phyloP scores from a whole-genome alignment of 306 rosid species.

The Rosa rugosa region DNA sequence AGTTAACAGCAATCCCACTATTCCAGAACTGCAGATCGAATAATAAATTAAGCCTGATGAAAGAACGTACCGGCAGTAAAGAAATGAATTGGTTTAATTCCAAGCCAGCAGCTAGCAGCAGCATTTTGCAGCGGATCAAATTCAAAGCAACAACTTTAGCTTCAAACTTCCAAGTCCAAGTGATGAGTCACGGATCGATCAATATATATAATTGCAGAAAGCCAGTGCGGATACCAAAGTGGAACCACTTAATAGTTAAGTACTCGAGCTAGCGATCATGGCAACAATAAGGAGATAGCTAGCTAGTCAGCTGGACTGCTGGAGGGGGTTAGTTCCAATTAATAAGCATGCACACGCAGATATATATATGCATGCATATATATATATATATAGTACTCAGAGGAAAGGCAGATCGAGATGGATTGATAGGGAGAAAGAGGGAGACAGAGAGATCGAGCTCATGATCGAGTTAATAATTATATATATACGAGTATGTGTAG shows the following conservation, averaged over 20 bases:
- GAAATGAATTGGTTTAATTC: constrained; percentile 23
- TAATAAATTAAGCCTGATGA: background rate
- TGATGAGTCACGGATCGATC: background rate
- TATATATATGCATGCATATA: background rate
- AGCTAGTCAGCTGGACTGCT: background rate
- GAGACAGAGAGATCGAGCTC: background rate
- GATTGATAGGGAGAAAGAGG: background rate
- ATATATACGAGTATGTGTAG: background rate
- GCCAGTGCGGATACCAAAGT: constrained; percentile 13
- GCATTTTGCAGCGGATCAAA: constrained; percentile 4
- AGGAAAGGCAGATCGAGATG: background rate
- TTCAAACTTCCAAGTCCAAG: constrained; percentile 2
- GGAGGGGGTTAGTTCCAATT: background rate
- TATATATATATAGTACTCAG: background rate
- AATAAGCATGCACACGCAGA: constrained; percentile 4
- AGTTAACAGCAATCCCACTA: background rate
- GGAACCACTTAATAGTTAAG: constrained; percentile 17
- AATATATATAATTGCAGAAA: constrained; percentile 13
- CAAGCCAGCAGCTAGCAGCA: constrained; percentile 28
- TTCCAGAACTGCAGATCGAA: background rate
- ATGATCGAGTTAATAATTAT: background rate
- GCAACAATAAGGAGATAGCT: background rate
- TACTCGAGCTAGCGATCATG: background rate
- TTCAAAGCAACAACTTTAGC: constrained; percentile 25
- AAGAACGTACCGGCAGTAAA: constrained; percentile 34